Conservation (phyloP, 2,329 filamentous ascomycete species). For the Nothophoma quercina region DNA sequence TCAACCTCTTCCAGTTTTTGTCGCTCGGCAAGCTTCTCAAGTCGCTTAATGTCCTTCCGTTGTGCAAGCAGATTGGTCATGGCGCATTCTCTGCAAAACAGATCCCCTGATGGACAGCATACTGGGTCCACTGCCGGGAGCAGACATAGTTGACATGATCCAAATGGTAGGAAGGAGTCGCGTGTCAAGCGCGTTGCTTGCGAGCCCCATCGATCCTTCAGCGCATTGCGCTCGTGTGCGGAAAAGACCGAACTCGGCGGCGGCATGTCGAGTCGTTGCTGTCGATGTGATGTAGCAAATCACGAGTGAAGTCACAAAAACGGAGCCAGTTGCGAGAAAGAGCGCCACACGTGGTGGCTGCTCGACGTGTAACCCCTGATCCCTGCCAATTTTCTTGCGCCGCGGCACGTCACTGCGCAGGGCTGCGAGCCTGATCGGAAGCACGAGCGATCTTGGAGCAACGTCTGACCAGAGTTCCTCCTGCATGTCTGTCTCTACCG, state of each 20-base stretch:
- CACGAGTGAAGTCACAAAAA: conserved; percentile 7
- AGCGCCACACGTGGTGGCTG: conserved; percentile 27
- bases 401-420: conserved; percentile 16
- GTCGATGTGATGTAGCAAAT: conserved; percentile 3
- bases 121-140: conserved; percentile 82
- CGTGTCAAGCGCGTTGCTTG: conserved; percentile 84
- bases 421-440: conserved; percentile 6
- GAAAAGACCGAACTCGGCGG: conserved; percentile 74
- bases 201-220: conserved; percentile 82
- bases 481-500: conserved; percentile 26
- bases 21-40: conserved; percentile 71
- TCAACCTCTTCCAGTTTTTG: conserved; percentile 69
- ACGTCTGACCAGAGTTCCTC: conserved; percentile 1
- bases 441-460: conserved; percentile 6
- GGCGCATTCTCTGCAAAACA: conserved; percentile 96
- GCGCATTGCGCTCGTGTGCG: conserved; percentile 82
- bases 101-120: conserved; percentile 77
- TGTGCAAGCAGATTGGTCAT: conserved; percentile 90
- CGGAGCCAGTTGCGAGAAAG: conserved; percentile 11
- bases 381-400: conserved; percentile 26
- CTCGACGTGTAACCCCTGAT: conserved; percentile 6
- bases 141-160: conserved; percentile 86
- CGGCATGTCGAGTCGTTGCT: conserved; percentile 27
- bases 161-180: conserved; percentile 92
- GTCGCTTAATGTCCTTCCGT: conserved; percentile 86